Evolutionary conservation across 139 green algal genomes (phyloP), one percentile per base, ranked within the genome.

Genomic region (Coccomyxa sp.): DNA sequence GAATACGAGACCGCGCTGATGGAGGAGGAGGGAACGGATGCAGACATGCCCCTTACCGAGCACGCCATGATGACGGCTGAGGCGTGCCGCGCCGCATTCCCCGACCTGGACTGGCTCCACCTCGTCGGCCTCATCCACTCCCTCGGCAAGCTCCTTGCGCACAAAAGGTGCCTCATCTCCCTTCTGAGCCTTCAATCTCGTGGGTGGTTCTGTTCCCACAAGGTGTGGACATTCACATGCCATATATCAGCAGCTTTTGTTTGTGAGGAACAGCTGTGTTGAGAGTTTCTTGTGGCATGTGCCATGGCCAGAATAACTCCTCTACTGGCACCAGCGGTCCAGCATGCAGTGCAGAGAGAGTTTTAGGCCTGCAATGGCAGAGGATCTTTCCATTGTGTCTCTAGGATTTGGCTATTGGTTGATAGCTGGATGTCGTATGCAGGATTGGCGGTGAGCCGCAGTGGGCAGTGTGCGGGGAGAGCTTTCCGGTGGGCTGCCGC

Each of bases 391-490:
- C 38, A 3, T 11, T 51, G 38, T 51, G 38, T 11, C 7, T 3
- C 38, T 11, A 51, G 38, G 38, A 7, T 51, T 7, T 51, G 38
- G 38, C 38, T 51, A 51, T 51, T 51, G 38, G 38, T 51, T 51
- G 38, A 51, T 51, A 51, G 38, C 3, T 51, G 3, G 38, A 14
- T 71, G 9, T 21, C 9, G 63, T 11, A 25, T 77, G 27, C 86
- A 94, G 89, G 84, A 95, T 95, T 79, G 95, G 93, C 38, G 80
- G 27, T 0, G 90, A 97, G 88, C 95, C 95, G 10, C 92, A 96
- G 85, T 98, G 94, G 94, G 93, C 94, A 0, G 90, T 97, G 13
- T 95, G 92, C 67, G 93, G 93, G 10, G 95, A 98, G 88, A 92
- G 87, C 60, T 98, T 92, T 85, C 95, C 95, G 0, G 87, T 98